Conservation (phyloP, 148 eudicot species). For the Rheum nobile region DNA sequence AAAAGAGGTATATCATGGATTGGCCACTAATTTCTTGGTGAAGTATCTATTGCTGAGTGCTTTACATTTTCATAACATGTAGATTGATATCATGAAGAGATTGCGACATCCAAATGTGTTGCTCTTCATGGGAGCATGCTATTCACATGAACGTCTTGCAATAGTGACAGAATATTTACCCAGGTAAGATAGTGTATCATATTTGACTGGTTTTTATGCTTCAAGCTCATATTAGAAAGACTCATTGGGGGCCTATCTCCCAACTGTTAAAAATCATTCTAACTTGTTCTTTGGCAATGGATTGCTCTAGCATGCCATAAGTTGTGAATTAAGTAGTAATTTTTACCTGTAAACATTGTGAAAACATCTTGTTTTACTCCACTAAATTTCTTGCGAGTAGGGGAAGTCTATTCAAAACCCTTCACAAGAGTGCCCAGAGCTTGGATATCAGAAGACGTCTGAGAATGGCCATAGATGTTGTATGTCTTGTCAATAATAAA, state of each 20-base stretch:
- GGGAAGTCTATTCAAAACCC: conserved; percentile 81
- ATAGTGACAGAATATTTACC: conserved; percentile 77
- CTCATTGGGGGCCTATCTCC: neutral
- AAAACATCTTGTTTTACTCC: neutral
- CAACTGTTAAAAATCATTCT: neutral
- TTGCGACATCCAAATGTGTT: conserved; percentile 85
- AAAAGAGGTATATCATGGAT: conserved; percentile 42
- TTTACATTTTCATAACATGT: conserved; percentile 6
- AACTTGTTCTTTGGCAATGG: neutral
- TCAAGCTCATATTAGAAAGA: neutral
- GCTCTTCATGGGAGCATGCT: conserved; percentile 86
- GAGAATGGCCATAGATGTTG: conserved; percentile 89
- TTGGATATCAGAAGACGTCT: conserved; percentile 54
- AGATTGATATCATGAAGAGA: conserved; percentile 73
- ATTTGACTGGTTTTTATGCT: neutral
- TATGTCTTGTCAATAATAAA: conserved; percentile 11
- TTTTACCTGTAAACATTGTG: neutral
- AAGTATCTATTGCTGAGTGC: neutral
- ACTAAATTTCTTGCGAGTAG: conserved; percentile 18
- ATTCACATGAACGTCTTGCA: conserved; percentile 59
- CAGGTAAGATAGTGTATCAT: conserved; percentile 29
- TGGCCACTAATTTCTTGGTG: neutral
- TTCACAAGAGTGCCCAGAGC: conserved; percentile 56
- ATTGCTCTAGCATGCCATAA: neutral
- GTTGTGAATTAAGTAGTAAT: neutral